These are phyloP conservation scores for Saturnispora besseyi DNA, from an alignment of 805 yeast species.

Conservation along the genomic window DNA sequence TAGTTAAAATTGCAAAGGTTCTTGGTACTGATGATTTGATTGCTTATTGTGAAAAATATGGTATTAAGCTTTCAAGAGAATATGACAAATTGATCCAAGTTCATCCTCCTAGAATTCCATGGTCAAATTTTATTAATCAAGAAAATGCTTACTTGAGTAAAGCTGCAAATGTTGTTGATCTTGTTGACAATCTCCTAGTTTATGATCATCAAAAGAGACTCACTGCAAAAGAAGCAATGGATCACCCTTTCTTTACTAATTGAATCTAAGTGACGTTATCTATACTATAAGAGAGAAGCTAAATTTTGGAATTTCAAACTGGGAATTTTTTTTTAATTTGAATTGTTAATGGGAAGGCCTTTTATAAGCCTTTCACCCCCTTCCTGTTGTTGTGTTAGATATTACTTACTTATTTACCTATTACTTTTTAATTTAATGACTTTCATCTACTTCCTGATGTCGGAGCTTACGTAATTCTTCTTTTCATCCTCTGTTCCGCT, in stretches of 20 bases:
- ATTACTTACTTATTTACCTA: neutral
- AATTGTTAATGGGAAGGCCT: no score
- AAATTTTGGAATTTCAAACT: neutral
- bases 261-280: neutral
- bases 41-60: constrained; percentile 59
- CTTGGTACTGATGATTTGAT: constrained; percentile 74
- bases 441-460: neutral
- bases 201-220: constrained; percentile 84
- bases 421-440: neutral
- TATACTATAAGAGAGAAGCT: neutral
- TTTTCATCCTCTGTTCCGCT: no score
- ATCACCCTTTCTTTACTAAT: constrained; percentile 36
- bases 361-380: no score
- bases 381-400: neutral
- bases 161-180: constrained; percentile 51
- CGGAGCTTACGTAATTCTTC: neutral
- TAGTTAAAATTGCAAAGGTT: constrained; percentile 82
- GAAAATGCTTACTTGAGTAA: constrained; percentile 43
- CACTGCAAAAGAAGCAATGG: constrained; percentile 85
- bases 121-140: constrained; percentile 53
- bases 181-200: constrained; percentile 62
- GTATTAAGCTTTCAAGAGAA: constrained; percentile 61
- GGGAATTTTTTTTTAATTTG: neutral
- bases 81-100: constrained; percentile 62
- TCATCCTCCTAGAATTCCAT: constrained; percentile 55